Percentiles rank a stretch among this genome's conserved stretches.
phyloP scores from a whole-genome alignment of 352 stramenopile genomes.

The Phytopythium mirpurense region DNA sequence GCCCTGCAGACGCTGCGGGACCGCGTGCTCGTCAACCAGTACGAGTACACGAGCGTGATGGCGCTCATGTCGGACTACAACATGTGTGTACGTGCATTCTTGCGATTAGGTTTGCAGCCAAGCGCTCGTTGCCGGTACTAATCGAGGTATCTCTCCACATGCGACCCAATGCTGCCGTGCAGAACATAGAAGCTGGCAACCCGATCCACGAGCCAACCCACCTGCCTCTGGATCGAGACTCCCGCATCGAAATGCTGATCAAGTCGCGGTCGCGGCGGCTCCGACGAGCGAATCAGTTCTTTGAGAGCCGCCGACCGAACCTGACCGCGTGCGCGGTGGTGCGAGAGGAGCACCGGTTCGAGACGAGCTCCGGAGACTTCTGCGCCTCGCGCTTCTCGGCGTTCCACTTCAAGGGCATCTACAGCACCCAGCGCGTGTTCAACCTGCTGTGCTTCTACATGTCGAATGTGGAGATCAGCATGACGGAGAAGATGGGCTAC shows the following conservation, averaged over 20 bases:
- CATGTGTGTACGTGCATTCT: conserved; percentile 16
- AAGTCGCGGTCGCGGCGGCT: conserved; percentile 21
- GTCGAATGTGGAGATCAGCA: conserved; percentile 54
- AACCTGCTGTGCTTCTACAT: conserved; percentile 44
- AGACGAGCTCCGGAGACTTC: conserved; percentile 31
- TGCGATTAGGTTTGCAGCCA: background rate
- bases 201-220: conserved; percentile 26
- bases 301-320: conserved; percentile 15
- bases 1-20: conserved; percentile 12
- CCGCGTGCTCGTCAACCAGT: conserved; percentile 13
- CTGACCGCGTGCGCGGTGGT: conserved; percentile 21
- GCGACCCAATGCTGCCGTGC: too few relatives aligned
- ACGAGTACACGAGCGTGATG: conserved; percentile 16
- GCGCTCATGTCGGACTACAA: conserved; percentile 26
- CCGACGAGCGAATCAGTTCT: conserved; percentile 20
- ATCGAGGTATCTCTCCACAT: too few relatives aligned
- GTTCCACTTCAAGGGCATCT: conserved; percentile 33
- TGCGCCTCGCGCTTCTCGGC: conserved; percentile 45
- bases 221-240: conserved; percentile 13
- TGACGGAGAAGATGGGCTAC: conserved; percentile 50
- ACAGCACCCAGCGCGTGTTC: conserved; percentile 34
- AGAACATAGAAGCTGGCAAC: conserved; percentile 22
- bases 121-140: too few relatives aligned
- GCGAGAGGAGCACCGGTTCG: conserved; percentile 37
- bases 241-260: conserved; percentile 12